Evolutionary conservation across 495 filamentous ascomycete genomes (phyloP), one percentile per base, ranked within the genome.

Genomic region (Penicilliopsis zonata): DNA sequence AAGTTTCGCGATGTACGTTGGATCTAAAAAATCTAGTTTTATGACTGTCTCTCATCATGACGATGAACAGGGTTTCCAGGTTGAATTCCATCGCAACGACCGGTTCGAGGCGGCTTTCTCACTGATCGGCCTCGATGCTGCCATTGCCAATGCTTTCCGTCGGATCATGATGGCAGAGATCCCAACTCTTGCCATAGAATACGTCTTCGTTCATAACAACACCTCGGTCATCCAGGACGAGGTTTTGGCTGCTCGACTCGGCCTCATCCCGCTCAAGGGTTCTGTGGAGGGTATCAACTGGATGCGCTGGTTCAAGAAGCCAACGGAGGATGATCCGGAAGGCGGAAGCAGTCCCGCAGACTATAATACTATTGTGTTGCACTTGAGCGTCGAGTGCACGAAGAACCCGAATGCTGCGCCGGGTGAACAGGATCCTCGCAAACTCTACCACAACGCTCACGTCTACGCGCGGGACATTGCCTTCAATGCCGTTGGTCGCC

Each of bases 201-300:
- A 66, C 24, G 83, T 93, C 50, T 96, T 79, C 62, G 72, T 96
- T 28, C 63, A 80, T 47, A 86, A 93, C 65, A 99, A 99, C 63
- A 96, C 87, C 34, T 90, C 82, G 8, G 80, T 99, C 13, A 88
- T 99, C 46, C 86, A 94, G 52, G 92, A 99, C 53, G 92, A 99
- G 57, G 86, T 99, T 1, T 78, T 99, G 23, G 73, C 85, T 2
- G 78, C 83, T 46, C 73, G 92, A 13, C 67, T 99, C 14, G 92
- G 92, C 26, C 72, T 96, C 23, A 78, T 99, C 32, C 92, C 92
- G 5, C 74, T 99, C 34, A 79, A 74, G 20, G 90, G 82, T 40
- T 70, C 72, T 31, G 72, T 74, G 37, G 67, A 76, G 17, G 86
- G 82, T 9, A 63, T 96, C 31, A 69, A 72, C 31, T 77, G 78